Evolutionary conservation across 2,329 filamentous ascomycete species (phyloP).

Genomic region (Aspergillus sp.): DNA sequence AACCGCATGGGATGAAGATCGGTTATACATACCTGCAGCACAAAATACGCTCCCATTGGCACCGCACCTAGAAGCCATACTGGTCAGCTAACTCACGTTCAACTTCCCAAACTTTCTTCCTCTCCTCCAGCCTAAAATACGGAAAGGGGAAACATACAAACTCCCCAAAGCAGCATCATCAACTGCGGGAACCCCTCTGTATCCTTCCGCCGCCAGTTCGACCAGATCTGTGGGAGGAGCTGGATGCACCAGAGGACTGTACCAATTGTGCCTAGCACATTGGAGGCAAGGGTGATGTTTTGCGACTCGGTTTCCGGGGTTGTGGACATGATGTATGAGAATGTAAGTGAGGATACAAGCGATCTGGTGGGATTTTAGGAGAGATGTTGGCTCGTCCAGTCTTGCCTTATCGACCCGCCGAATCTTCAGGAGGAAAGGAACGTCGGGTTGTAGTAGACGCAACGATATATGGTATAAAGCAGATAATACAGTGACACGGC

Average conservation of each 20-base stretch:
- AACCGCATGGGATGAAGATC: neutral
- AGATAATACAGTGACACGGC: no score
- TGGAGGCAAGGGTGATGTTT: constrained; percentile 41
- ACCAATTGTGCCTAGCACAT: constrained; percentile 47
- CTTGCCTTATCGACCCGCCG: neutral
- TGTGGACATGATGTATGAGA: neutral
- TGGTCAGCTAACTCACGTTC: constrained; percentile 2
- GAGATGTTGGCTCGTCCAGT: neutral
- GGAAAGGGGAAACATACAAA: constrained; percentile 42
- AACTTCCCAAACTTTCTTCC: neutral
- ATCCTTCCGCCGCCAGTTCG: constrained; percentile 64
- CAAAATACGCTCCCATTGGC: constrained; percentile 58
- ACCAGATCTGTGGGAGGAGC: constrained; percentile 58
- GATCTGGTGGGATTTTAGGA: neutral
- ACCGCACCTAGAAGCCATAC: constrained; percentile 40
- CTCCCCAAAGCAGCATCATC: constrained; percentile 69
- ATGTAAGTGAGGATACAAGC: no score
- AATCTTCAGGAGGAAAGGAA: no score
- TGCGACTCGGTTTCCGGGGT: constrained; percentile 13
- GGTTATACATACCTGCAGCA: constrained; percentile 48
- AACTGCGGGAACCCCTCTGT: constrained; percentile 63
- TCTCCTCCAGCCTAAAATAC: no score
- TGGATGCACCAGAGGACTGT: constrained; percentile 48
- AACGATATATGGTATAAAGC: no score
- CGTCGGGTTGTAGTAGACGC: no score